Percentiles rank a stretch among this genome's conserved stretches.
Evolutionary conservation across 768 basidiomycete genomes (phyloP).

Genomic region (Boletellus sp.): DNA sequence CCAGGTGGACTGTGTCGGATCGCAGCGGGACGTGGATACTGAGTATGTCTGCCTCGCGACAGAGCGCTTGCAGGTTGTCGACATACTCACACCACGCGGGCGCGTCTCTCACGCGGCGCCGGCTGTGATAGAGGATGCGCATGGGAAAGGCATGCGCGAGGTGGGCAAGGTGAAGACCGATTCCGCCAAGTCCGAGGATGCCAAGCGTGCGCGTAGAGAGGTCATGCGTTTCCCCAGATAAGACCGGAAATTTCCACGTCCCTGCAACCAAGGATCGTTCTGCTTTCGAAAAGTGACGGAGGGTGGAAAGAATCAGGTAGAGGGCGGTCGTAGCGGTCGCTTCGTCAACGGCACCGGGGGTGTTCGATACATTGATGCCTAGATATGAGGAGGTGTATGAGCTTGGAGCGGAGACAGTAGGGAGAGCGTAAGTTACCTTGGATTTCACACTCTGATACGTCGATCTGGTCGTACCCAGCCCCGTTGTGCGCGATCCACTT

Average conservation of each 20-base stretch:
- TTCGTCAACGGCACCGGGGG: conserved; percentile 86
- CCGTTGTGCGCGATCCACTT: conserved; percentile 92
- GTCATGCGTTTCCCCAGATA: conserved; percentile 53
- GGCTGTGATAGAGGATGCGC: conserved; percentile 80
- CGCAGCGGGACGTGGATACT: conserved; percentile 84
- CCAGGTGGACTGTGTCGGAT: conserved; percentile 65
- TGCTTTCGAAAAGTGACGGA: conserved; percentile 67
- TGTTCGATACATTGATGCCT: conserved; percentile 76
- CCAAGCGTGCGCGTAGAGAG: conserved; percentile 65
- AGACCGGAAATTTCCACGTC: conserved; percentile 57
- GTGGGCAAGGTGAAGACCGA: conserved; percentile 66
- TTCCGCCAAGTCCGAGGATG: conserved; percentile 75
- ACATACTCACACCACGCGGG: conserved; percentile 80
- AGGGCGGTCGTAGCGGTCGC: conserved; percentile 87
- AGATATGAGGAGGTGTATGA: not conserved
- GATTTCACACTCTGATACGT: conserved; percentile 67
- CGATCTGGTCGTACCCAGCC: conserved; percentile 88
- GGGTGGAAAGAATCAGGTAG: conserved; percentile 73
- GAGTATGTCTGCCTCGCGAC: conserved; percentile 73
- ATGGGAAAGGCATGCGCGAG: conserved; percentile 81
- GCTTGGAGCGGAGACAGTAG: not conserved
- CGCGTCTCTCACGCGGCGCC: conserved; percentile 52
- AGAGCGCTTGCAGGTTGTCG: conserved; percentile 57
- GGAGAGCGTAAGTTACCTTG: conserved; percentile 42
- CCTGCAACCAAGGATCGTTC: conserved; percentile 51